Conservation (phyloP, 1,284 basidiomycete species). For the Lentinula novae-zelandiae region DNA sequence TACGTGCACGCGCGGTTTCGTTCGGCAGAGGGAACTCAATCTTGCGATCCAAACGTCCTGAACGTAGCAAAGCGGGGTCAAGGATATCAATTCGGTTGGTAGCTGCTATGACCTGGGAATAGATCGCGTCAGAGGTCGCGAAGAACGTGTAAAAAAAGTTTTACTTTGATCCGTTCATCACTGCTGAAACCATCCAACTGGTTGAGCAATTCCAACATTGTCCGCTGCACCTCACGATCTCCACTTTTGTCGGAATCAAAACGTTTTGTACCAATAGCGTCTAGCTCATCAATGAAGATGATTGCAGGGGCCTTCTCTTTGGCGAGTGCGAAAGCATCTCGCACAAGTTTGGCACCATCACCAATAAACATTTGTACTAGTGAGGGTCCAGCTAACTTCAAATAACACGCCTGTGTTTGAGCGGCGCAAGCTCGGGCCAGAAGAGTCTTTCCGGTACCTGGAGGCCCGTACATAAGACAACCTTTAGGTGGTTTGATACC, state of each 20-base stretch:
- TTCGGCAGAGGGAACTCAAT: conserved; percentile 97
- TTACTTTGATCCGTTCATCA: conserved; percentile 93
- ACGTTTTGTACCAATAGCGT: conserved; percentile 95
- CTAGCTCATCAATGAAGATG: conserved; percentile 98
- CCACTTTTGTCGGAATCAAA: conserved; percentile 99
- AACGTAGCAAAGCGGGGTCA: conserved; percentile 95
- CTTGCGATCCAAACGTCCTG: conserved; percentile 93
- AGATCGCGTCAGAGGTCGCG: conserved; percentile 9
- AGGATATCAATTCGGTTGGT: conserved; percentile 99
- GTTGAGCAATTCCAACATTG: conserved; percentile 99
- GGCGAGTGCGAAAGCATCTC: conserved; percentile 97
- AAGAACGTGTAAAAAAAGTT: conserved; percentile 4
- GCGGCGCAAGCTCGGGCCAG: conserved; percentile 98
- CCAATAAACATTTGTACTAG: conserved; percentile 99
- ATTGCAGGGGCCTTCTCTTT: conserved; percentile 98
- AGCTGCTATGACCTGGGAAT: conserved; percentile 89
- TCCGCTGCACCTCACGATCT: conserved; percentile 97
- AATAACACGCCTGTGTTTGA: conserved; percentile 96
- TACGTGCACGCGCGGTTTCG: conserved; percentile 92
- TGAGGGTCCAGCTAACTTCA: conserved; percentile 96
- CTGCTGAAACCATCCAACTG: conserved; percentile 97
- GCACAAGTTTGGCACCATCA: conserved; percentile 96
- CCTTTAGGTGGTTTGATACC: conserved; percentile 99
- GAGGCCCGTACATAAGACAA: conserved; percentile 94
- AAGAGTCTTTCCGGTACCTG: conserved; percentile 98